Evolutionary conservation across 106 monocot species (phyloP), one percentile per base, ranked within the genome.

Genomic region (Amphibolis antarctica): DNA sequence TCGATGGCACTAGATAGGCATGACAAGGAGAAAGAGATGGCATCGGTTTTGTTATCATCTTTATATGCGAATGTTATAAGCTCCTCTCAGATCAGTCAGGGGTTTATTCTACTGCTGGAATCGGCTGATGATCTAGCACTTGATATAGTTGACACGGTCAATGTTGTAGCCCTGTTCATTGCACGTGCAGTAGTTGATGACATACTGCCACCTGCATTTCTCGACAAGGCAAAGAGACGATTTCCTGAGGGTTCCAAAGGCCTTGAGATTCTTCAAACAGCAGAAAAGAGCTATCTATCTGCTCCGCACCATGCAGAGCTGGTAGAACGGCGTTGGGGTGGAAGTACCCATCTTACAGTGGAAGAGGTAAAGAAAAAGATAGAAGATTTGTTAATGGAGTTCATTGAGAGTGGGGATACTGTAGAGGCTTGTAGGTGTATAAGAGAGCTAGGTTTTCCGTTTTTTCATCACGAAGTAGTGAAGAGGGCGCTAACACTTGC

Each of bases 1-100:
- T 92, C 92, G 18, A 79, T 79, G 77, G 83, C 92, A 46, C 79
- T 92, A 86, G 92, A 92, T 44, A 77, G 86, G 19, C 84, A 84
- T 70, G 86, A 92, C 63, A 92, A 84, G 58, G 84, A 92, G 73
- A 92, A 92, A 68, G 92, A 92, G 31, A 92, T 92, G 86, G 81
- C 92, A 31, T 83, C 92, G 10, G 81, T 92, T 67, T 68, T 92
- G 26, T 75, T 92, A 5, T 92, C 92, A 67, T 70, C 84, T 60
- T 56, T 92, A 4, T 92, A 92, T 68, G 77, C 72, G 9, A 79
- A 92, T 67, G 67, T 79, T 53, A 77, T 87, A 60, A 79, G 67
- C 54, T 75, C 84, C 18, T 46, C 74, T 62, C 73, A 79, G 43
- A 84, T 92, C 18, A 84, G 69, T 11, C 69, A 65, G 54, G 91